Conservation (phyloP, 1,284 basidiomycete genomes). For the Moesziomyces antarcticus region DNA sequence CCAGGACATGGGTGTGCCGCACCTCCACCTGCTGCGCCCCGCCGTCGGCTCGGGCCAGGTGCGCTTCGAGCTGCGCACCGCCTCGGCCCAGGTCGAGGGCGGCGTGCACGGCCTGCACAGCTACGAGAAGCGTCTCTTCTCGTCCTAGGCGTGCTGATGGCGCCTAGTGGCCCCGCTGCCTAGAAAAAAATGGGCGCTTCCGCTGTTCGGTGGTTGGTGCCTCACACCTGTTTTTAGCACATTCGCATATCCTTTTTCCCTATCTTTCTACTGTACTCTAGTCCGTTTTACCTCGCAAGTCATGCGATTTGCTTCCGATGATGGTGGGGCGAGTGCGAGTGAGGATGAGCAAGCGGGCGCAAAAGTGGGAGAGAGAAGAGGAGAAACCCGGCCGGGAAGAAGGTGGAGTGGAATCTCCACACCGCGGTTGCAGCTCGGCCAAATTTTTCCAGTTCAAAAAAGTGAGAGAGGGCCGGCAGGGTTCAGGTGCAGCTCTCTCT, state of each 20-base stretch:
- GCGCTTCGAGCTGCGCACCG: slow-evolving; percentile 92
- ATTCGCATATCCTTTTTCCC: not conserved
- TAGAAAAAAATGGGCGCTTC: no score
- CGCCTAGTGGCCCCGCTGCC: not conserved
- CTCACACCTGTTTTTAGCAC: not conserved
- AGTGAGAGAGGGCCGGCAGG: not conserved
- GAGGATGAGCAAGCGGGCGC: no score
- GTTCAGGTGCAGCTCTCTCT: no score
- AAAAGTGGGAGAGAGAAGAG: not conserved
- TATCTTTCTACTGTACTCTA: slow-evolving; percentile 17
- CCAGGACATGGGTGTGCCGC: slow-evolving; percentile 89
- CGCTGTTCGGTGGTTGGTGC: not conserved
- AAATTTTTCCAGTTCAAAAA: slow-evolving; percentile 1
- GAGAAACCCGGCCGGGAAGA: not conserved
- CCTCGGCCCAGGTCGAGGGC: slow-evolving; percentile 94
- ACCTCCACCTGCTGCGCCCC: slow-evolving; percentile 74
- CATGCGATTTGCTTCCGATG: not conserved
- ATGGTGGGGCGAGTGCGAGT: no score
- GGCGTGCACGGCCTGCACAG: slow-evolving; percentile 81
- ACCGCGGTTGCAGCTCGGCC: not conserved
- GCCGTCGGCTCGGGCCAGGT: slow-evolving; percentile 78
- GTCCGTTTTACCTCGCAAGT: not conserved
- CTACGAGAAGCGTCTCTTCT: slow-evolving; percentile 76
- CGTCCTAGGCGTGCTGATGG: slow-evolving; percentile 22
- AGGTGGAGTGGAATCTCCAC: not conserved